These are phyloP conservation scores for Dendrobium huoshanense DNA, from an alignment of 106 monocot species.

Conservation along the genomic window DNA sequence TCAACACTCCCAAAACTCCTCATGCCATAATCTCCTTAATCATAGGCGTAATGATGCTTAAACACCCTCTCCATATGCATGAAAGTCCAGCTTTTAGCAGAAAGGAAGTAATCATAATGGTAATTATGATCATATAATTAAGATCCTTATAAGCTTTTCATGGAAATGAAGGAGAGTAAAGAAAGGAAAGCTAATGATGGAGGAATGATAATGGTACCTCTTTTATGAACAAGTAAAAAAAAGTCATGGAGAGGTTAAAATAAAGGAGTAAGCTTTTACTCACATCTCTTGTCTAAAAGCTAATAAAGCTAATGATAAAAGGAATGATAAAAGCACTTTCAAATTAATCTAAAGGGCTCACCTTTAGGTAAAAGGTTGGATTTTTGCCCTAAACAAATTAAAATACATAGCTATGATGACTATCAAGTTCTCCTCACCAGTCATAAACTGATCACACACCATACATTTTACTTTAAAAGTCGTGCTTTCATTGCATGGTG, in stretches of 20 bases:
- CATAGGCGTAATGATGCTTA: slow-evolving; percentile 2
- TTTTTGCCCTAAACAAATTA: neutral
- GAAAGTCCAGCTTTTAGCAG: neutral
- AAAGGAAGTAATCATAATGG: neutral
- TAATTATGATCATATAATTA: neutral
- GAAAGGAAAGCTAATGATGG: neutral
- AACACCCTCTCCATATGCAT: neutral
- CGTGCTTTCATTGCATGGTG: neutral
- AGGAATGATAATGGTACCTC: neutral
- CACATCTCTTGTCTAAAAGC: neutral
- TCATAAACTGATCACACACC: neutral
- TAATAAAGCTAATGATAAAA: neutral
- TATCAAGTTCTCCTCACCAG: neutral
- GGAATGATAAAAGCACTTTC: neutral
- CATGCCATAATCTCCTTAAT: slow-evolving; percentile 1
- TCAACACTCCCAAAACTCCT: neutral
- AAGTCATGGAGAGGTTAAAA: neutral
- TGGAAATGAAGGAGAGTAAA: neutral
- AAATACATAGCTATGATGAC: neutral
- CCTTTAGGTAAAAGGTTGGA: neutral
- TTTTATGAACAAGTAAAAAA: neutral
- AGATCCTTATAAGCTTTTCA: neutral
- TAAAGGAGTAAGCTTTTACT: neutral
- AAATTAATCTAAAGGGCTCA: neutral
- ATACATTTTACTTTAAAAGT: neutral